Percentiles rank a stretch among this genome's conserved stretches.
Conservation (phyloP, 106 monocot species). For the Chionographis japonica region DNA sequence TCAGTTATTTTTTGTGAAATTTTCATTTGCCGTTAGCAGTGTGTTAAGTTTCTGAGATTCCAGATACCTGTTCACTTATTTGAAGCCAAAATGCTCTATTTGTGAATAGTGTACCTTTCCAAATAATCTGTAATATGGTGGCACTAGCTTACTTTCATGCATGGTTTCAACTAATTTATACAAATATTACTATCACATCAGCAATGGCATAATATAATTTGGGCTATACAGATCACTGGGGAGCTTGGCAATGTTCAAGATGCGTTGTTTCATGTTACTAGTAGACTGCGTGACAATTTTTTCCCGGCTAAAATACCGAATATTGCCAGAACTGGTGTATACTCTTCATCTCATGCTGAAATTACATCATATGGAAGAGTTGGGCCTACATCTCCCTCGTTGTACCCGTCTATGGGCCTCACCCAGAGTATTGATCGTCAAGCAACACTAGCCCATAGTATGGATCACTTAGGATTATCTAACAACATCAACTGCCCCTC, state of each 20-base stretch:
- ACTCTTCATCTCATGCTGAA: background rate
- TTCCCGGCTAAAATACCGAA: background rate
- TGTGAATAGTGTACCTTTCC: no score
- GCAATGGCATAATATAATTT: no score
- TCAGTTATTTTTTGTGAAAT: no score
- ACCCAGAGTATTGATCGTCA: conserved; percentile 1
- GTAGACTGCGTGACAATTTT: conserved; percentile 11
- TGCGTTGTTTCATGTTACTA: conserved; percentile 12
- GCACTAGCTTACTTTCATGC: no score
- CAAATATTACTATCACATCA: no score
- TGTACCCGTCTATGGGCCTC: background rate
- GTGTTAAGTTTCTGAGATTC: no score
- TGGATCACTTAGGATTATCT: conserved; percentile 5
- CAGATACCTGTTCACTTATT: no score
- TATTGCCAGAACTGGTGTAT: background rate
- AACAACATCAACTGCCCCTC: background rate
- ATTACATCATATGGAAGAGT: conserved; percentile 2
- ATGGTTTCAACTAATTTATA: no score
- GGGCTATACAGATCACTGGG: conserved; percentile 3
- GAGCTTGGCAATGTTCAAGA: conserved; percentile 9
- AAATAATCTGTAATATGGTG: no score
- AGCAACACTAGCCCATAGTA: conserved; percentile 1
- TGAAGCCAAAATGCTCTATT: no score
- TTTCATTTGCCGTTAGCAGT: no score
- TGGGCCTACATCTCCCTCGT: background rate